Base-by-base conservation (phyloP, 2,329 filamentous ascomycete genomes). In the Pseudohalonectria lignicola region DNA sequence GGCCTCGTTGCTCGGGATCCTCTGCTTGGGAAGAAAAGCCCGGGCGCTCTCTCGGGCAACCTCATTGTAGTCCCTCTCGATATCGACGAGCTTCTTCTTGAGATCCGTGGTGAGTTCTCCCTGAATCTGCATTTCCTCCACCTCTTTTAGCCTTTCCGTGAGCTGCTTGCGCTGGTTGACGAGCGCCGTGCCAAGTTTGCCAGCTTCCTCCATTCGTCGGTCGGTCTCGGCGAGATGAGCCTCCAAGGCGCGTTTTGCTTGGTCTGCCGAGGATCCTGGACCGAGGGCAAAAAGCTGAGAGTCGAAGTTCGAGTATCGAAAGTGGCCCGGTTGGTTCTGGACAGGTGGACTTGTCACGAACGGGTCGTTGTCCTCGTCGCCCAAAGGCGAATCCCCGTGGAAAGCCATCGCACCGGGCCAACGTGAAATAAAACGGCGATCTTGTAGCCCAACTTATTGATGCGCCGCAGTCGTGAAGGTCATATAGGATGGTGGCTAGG, bases 1-100 rank as follows among this genome's bases (percentile, higher is more conserved):
- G 31, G 63, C 61, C 52, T 86, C 82, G 44, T 71, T 76, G 55
- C 82, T 87, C 15, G 82, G 76, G 17, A 86, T 75, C 51, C 86
- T 76, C 57, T 87, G 87, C 49, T 92, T 92, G 25, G 79, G 83
- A 43, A 96, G 64, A 55, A 95, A 90, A 3, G 86, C 87, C 46
- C 90, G 75, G 31, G 90, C 86, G 34, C 84, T 92, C 56, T 96
- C 90, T 45, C 82, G 74, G 11, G 88, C 87, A 34, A 96, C 80
- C 54, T 95, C 88, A 56, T 94, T 90, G 63, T 93, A 96, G 53
- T 98, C 92, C 57, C 78, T 85, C 59, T 98, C 92, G 42, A 98
- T 78, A 45, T 94, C 87, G 12, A 77, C 71, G 38, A 98, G 71
- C 60, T 84, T 87, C 51, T 82, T 74, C 42, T 83, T 84, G 50